Evolutionary conservation across 106 monocot genomes (phyloP).

Genomic region (Alisma plantagoaquatica): DNA sequence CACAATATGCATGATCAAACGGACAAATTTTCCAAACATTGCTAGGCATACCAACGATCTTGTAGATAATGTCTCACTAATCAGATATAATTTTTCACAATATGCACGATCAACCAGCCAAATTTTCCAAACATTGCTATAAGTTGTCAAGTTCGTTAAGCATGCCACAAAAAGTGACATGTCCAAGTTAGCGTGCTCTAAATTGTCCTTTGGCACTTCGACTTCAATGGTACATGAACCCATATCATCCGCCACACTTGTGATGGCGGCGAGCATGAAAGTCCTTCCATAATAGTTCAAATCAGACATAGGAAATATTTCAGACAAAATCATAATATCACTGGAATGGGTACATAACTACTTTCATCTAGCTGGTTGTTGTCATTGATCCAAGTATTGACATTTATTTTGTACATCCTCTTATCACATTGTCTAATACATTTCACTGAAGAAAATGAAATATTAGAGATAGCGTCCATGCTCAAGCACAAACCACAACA

Average conservation of each 20-base stretch:
- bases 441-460: conserved; percentile 4
- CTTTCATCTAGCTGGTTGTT: neutral
- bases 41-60: too few relatives aligned
- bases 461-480: neutral
- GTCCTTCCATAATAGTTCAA: conserved; percentile 4
- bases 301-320: conserved; percentile 6
- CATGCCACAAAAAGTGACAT: conserved; percentile 2
- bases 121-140: conserved; percentile 14
- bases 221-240: conserved; percentile 1
- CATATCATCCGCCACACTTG: neutral
- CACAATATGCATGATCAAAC: too few relatives aligned
- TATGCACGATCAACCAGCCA: neutral
- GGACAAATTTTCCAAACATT: too few relatives aligned
- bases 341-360: conserved; percentile 4
- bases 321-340: conserved; percentile 12
- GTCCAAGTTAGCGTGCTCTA: conserved; percentile 2
- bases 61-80: too few relatives aligned
- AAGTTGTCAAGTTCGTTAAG: conserved; percentile 6
- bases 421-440: neutral
- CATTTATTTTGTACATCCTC: neutral
- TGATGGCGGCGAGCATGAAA: conserved; percentile 5
- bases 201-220: neutral
- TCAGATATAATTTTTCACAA: too few relatives aligned
- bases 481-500: conserved; percentile 6
- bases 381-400: neutral